Base-by-base conservation (phyloP, 2,329 filamentous ascomycete genomes). In the Aspergillus sp. region DNA sequence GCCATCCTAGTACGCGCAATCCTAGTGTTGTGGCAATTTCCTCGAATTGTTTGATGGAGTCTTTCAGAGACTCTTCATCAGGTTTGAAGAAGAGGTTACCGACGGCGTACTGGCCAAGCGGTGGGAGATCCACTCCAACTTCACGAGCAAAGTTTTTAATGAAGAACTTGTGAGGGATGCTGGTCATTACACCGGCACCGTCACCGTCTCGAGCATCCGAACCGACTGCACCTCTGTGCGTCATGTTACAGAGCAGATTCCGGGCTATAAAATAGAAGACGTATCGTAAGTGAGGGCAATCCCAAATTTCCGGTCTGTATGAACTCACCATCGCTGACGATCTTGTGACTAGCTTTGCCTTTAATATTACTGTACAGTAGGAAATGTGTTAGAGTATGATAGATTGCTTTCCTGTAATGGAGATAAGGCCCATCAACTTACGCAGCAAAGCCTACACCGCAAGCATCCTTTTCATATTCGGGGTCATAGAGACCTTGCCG, bases 11-110 rank as follows among this genome's bases (percentile, higher is more conserved):
- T 63, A 97, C 91, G 70, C 93, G 88, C 73, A 99, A 82, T 66
- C 91, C 92, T 70, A 98, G 82, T 63, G 88, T 87, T 74, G 91
- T 88, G 75, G 93, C 93, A 80, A 96, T 89, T 74, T 96, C 90
- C 85, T 96, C 93, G 81, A 99, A 96, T 75, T 90, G 90, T 77
- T 87, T 85, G 79, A 95, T 92, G 67, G 93, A 96, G 79, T 96
- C 90, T 71, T 92, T 89, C 73, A 97, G 80, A 66, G 90, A 89
- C 79, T 96, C 90, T 72, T 90, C 85, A 73, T 97, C 92, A 65
- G 93, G 95, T 83, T 97, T 98, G 84, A 99, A 97, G 82, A 99
- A 99, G 70, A 99, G 79, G 78, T 99, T 99, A 70, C 93, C 93
- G 69, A 93, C 93, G 60, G 95, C 95, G 80, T 99, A 99, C 79